These are phyloP conservation scores for Carpinus fangiana DNA, from an alignment of 306 rosid species.

Conservation along the genomic window DNA sequence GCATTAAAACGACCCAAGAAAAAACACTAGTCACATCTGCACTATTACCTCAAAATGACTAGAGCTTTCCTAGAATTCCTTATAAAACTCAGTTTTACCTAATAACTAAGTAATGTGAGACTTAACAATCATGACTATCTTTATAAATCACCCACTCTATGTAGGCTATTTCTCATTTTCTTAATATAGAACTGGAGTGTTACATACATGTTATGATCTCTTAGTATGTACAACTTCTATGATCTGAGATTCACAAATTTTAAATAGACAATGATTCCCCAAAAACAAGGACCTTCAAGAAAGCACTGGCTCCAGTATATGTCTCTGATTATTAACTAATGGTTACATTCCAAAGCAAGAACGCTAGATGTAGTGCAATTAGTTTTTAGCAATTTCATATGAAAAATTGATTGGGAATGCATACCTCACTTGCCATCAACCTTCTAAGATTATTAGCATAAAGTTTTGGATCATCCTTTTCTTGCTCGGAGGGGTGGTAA, in stretches of 20 bases:
- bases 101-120: too few relatives aligned
- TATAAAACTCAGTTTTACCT: too few relatives aligned
- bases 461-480: constrained; percentile 82
- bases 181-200: too few relatives aligned
- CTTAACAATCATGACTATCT: too few relatives aligned
- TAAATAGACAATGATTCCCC: background rate
- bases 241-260: background rate
- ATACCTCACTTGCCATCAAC: constrained; percentile 94
- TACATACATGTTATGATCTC: background rate
- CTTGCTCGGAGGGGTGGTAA: constrained; percentile 78
- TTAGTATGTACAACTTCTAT: background rate
- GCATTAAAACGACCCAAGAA: background rate
- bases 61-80: too few relatives aligned
- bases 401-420: constrained; percentile 9
- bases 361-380: background rate
- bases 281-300: background rate
- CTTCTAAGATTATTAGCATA: constrained; percentile 75
- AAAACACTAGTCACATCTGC: too few relatives aligned
- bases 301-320: background rate
- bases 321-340: background rate
- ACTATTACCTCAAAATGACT: too few relatives aligned
- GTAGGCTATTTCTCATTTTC: too few relatives aligned
- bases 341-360: background rate
- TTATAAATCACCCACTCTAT: too few relatives aligned
- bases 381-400: constrained; percentile 5